Evolutionary conservation across 2,329 filamentous ascomycete genomes (phyloP).

Genomic region (Clonostachys sp.): DNA sequence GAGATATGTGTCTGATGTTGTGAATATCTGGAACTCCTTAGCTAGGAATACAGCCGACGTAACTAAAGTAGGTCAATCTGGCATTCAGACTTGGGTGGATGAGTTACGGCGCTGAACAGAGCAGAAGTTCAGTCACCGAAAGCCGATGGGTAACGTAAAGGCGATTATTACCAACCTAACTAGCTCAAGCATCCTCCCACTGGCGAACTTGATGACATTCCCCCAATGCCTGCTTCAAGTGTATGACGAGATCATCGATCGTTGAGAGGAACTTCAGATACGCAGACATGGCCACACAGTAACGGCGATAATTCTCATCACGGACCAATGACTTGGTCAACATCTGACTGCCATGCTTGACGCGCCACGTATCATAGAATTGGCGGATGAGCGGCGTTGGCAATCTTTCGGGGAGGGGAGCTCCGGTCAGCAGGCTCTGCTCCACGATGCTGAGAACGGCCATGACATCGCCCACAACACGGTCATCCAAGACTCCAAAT

Average conservation of each 20-base stretch:
- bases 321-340: slow-evolving; percentile 24
- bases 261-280: slow-evolving; percentile 36
- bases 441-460: slow-evolving; percentile 40
- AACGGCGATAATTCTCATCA: slow-evolving; percentile 36
- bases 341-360: slow-evolving; percentile 10
- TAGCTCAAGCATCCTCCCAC: too few relatives aligned
- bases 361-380: slow-evolving; percentile 17
- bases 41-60: too few relatives aligned
- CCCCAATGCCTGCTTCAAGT: slow-evolving; percentile 35
- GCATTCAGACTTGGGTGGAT: too few relatives aligned
- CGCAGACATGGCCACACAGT: slow-evolving; percentile 37
- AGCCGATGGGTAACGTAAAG: too few relatives aligned
- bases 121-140: too few relatives aligned
- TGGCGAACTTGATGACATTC: slow-evolving; percentile 21
- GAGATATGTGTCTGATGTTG: too few relatives aligned
- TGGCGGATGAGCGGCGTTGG: slow-evolving; percentile 38
- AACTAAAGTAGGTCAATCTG: too few relatives aligned
- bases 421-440: slow-evolving; percentile 38
- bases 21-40: too few relatives aligned
- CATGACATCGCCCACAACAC: slow-evolving; percentile 44
- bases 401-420: slow-evolving; percentile 39
- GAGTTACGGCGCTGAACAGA: too few relatives aligned
- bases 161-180: too few relatives aligned
- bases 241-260: slow-evolving; percentile 37
- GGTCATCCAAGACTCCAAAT: slow-evolving; percentile 33